Evolutionary conservation across 164 flowering plant species (phyloP), one percentile per base, ranked within the genome.

Genomic region (Akebia trifoliata): DNA sequence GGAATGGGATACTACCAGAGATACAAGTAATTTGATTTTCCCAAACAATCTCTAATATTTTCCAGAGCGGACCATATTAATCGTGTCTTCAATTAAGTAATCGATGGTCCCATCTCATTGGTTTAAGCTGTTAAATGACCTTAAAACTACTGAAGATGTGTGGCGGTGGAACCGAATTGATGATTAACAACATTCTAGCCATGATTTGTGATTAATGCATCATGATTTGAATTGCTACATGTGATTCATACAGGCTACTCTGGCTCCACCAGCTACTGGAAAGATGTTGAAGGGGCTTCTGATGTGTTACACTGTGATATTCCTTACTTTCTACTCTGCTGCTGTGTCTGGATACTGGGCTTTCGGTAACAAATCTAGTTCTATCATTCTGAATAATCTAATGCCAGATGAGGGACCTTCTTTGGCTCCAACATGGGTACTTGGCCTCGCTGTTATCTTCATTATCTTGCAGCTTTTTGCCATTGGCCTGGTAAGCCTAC

Each of bases 191-290:
- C 6, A 39, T 4, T 39, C 4, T 11, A 40, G 18, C 44, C 44
- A 40, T 40, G n/a, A n/a, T n/a, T n/a, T n/a, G n/a, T n/a, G n/a
- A n/a, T n/a, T n/a, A n/a, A n/a, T n/a, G n/a, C n/a, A 14, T 6
- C 50, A 12, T 2, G 47, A 4, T 45, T 55, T 36, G 5, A 10
- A 9, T 22, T 55, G 28, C 7, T 2, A 31, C 8, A 22, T 66
- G 37, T 44, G 30, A 28, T 66, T 18, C 12, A n/a, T 60, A n/a
- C 74, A 93, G 99, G 99, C 99, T 17, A 93, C 99, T 59, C 67
- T 93, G 60, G 99, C 99, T 45, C 99, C 97, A 45, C 99, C 99
- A 30, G 97, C 84, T 0, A 73, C 90, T 1, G 99, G 99, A 57
- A 90, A 93, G 77, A 90, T 93, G 97, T 54, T 87, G 36, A 93